Percentiles rank a stretch among this genome's conserved stretches.
Evolutionary conservation across 306 rosid genomes (phyloP).

Genomic region (Fragaria nilgerrensis): DNA sequence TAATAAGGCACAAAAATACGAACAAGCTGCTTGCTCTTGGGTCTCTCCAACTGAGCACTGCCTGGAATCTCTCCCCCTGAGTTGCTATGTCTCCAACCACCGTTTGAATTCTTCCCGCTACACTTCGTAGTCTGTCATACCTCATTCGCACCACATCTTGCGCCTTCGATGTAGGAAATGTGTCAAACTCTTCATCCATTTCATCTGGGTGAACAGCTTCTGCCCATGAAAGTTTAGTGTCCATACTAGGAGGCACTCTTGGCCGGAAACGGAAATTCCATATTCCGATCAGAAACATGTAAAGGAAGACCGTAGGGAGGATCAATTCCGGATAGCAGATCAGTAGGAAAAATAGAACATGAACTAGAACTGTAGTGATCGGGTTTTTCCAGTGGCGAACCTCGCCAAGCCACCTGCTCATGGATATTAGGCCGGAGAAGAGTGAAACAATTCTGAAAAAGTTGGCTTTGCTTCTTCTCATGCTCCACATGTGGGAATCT

Average conservation of each 20-base stretch:
- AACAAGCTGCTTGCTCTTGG: conserved; percentile 58
- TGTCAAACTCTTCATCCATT: conserved; percentile 73
- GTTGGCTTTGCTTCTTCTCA: conserved; percentile 82
- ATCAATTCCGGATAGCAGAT: conserved; percentile 73
- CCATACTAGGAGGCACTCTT: conserved; percentile 74
- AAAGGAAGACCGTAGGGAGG: conserved; percentile 68
- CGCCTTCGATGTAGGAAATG: conserved; percentile 59
- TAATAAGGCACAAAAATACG: conserved; percentile 41
- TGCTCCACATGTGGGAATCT: conserved; percentile 88
- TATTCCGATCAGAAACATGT: conserved; percentile 79
- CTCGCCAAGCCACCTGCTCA: conserved; percentile 67
- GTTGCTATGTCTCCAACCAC: conserved; percentile 68
- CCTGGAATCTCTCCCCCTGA: conserved; percentile 61
- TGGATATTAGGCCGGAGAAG: conserved; percentile 58
- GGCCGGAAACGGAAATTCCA: conserved; percentile 67
- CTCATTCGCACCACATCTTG: conserved; percentile 65
- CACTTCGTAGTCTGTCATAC: conserved; percentile 73
- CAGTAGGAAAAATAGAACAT: conserved; percentile 58
- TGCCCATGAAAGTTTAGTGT: conserved; percentile 75
- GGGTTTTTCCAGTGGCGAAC: conserved; percentile 76
- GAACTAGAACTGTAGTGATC: conserved; percentile 63
- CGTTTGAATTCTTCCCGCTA: conserved; percentile 65
- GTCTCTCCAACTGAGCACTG: conserved; percentile 62
- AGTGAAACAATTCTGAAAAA: conserved; percentile 66
- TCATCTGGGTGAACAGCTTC: conserved; percentile 72